Evolutionary conservation across 352 stramenopile species (phyloP), one percentile per base, ranked within the genome.

Genomic region (Phytophthora podocarpi): DNA sequence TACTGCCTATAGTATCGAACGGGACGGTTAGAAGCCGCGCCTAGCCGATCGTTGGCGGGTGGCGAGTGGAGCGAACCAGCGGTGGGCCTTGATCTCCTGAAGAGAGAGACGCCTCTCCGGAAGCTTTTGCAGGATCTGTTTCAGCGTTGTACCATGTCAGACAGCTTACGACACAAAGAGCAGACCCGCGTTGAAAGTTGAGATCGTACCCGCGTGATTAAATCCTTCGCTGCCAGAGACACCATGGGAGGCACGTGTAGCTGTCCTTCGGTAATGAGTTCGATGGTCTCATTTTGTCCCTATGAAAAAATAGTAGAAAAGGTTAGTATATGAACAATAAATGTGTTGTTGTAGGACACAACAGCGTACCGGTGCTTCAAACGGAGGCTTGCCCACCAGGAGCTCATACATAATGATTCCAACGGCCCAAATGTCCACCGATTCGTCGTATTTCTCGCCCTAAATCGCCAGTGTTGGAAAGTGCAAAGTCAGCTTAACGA

Each of bases 361-460:
- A 31, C 11, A 45, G 59, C 76, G 28, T 74, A 95, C 84, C 28
- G 83, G 82, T 15, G 97, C 93, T 67, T 99, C 97, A 77, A 99
- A 99, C 5, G 98, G 97, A 18, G 98, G 97, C 12, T 82, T 86
- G 15, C 98, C 98, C 20, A 98, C 91, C 1, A 99, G 70, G 34
- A 99, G 97, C 77, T 99, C 98, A 70, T 97, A 99, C 58, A 98
- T 93, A 18, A 99, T 89, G 34, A 99, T 96, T 12, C 98, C 98
- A 18, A 99, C 78, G n/a, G 86, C 93, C 98, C 98, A 99, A 60
- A 99, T 97, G 67, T 99, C 98, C n/a, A 99, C 97, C 23, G 90
- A 97, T 55, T 98, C 88, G 65, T 99, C 95, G 72, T 99, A 98
- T 55, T 98, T 96, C 58, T 97, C 90, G 51, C 96, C 95, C 69